Evolutionary conservation across 2,329 filamentous ascomycete genomes (phyloP).

Genomic region (Dothideomycetes sp.): DNA sequence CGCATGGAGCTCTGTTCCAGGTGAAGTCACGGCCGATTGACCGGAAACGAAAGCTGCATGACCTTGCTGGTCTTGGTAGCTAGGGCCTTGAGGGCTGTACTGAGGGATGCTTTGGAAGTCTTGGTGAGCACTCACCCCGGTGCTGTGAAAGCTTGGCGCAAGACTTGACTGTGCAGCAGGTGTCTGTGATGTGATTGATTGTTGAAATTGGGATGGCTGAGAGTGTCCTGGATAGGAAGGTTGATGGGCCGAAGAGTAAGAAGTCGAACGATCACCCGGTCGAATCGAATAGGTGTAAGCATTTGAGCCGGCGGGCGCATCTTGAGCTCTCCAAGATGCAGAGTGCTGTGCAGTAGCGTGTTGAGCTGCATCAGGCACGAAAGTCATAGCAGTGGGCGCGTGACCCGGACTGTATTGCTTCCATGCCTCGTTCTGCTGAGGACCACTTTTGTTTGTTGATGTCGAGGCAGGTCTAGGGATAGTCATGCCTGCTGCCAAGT

Average conservation of each 20-base stretch:
- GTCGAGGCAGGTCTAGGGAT: slow-evolving; percentile 11
- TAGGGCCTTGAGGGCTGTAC: slow-evolving; percentile 1
- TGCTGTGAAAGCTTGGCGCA: slow-evolving; percentile 6
- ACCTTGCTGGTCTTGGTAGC: slow-evolving; percentile 6
- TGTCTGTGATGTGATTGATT: slow-evolving; percentile 3
- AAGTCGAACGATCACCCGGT: slow-evolving; percentile 2
- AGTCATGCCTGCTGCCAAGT: slow-evolving; percentile 3
- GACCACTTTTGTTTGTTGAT: slow-evolving; percentile 1
- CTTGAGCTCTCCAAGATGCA: slow-evolving; percentile 8
- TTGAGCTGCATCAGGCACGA: slow-evolving; percentile 5
- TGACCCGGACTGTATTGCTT: slow-evolving; percentile 6
- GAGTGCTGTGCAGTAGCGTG: slow-evolving; percentile 1
- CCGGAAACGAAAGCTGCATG: not conserved
- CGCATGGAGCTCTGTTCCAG: not conserved
- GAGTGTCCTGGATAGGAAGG: slow-evolving; percentile 3
- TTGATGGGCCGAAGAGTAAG: slow-evolving; percentile 3
- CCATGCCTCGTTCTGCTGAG: slow-evolving; percentile 10
- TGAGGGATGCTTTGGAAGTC: slow-evolving; percentile 11
- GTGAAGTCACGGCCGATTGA: slow-evolving; percentile 3
- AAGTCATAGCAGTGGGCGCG: not conserved
- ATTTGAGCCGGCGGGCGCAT: not conserved
- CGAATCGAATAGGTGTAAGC: slow-evolving; percentile 8
- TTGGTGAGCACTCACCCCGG: not conserved
- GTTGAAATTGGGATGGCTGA: slow-evolving; percentile 10
- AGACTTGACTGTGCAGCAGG: not conserved